A percentile compares a stretch with the other conserved stretches of the same genome.
These are phyloP conservation scores for Lycium ferocissimum DNA, from an alignment of 257 asterid genomes.

Conservation along the genomic window DNA sequence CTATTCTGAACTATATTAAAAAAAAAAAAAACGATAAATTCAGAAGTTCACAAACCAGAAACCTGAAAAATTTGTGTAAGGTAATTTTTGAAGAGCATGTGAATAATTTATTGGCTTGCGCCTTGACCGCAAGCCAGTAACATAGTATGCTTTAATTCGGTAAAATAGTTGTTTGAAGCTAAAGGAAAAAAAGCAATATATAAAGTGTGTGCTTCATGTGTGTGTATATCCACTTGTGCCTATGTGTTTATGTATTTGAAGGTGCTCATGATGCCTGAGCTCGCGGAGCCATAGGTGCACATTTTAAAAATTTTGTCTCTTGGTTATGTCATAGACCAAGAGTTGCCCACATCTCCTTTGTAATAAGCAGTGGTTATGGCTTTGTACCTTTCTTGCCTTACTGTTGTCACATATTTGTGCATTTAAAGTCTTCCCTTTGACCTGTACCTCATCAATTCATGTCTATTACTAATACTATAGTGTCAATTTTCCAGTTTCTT, in stretches of 20 bases:
- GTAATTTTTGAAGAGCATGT: too few relatives aligned
- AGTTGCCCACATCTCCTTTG: conserved; percentile 55
- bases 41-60: too few relatives aligned
- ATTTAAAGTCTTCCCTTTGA: conserved; percentile 53
- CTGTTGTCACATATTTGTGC: conserved; percentile 65
- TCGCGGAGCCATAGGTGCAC: conserved; percentile 55
- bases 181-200: too few relatives aligned
- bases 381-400: conserved; percentile 56
- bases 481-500: not conserved
- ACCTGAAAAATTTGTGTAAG: too few relatives aligned
- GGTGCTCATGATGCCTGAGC: conserved; percentile 44
- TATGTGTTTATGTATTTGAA: too few relatives aligned
- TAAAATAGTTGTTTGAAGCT: too few relatives aligned
- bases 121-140: conserved; percentile 36
- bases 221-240: too few relatives aligned
- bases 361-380: conserved; percentile 58
- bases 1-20: too few relatives aligned
- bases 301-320: conserved; percentile 49
- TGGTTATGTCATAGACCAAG: conserved; percentile 53
- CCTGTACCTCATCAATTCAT: conserved; percentile 37
- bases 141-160: too few relatives aligned
- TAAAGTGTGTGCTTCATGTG: too few relatives aligned
- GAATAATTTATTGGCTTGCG: not conserved
- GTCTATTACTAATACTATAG: not conserved
- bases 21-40: too few relatives aligned